Base-by-base conservation (phyloP, 345 rosid genomes). In the Eutrema yunnanense region DNA sequence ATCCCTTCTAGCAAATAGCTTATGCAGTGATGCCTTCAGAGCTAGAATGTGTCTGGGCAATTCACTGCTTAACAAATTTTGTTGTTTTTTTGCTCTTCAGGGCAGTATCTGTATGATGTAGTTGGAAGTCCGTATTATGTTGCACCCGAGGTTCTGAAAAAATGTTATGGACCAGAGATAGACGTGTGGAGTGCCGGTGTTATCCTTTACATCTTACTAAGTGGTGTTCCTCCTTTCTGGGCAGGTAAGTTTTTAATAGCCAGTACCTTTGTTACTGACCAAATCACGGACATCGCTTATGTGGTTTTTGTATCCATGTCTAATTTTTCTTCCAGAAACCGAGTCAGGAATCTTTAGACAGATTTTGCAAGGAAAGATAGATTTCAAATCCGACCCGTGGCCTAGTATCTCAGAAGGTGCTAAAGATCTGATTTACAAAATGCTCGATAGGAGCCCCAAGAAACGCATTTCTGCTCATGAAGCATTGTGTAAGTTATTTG, bases 171-270 rank as follows among this genome's bases (percentile, higher is more conserved):
- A 79, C 96, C 93, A 43, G 89, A 95, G 73, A 77, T 84, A 65
- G 99, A 95, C 58, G 92, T 95, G 59, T 92, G 99, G 99, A 95
- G 97, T 49, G 96, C 93, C 12, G 96, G 96, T 69, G 98, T 94
- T 65, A 94, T 94, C 69, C 93, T 91, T 13, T 94, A 94, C 84
- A 94, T 94, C 80, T 85, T 95, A 81, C 79, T 95, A 53, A 85
- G 93, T 63, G 97, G 99, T 7, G 96, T 92, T 81, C 99, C 99
- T 3, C 97, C 99, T 26, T 95, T 95, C 67, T 92, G 97, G 96
- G 96, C 97, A 65, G 99, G 99, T 90, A 68, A 12, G 67, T 74
- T 46, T 37, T 10, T 37, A 9, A 6, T 41, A 49, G 4, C 7
- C n/a, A 12, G 0, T 38, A 12, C n/a, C 22, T 70, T 54, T 69